A percentile compares a stretch with the other conserved stretches of the same genome.
Conservation (phyloP, 345 rosid genomes). For the Nasturtium officinale region DNA sequence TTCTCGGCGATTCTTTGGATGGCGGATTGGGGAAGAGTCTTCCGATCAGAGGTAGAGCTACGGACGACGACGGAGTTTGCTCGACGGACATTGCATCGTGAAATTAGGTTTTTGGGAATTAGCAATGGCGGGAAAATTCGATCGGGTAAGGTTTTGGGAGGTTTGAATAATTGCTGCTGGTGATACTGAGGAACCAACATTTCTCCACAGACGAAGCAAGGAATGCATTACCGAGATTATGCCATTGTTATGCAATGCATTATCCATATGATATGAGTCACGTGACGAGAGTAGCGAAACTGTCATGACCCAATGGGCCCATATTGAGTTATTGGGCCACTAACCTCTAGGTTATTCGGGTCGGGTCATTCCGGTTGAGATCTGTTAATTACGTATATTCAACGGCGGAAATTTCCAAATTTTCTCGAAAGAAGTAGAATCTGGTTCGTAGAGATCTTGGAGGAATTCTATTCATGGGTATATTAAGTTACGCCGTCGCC, state of each 20-base stretch:
- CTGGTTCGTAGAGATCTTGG: background rate
- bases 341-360: background rate
- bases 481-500: slow-evolving; percentile 52
- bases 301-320: slow-evolving; percentile 26
- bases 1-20: slow-evolving; percentile 89
- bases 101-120: slow-evolving; percentile 35
- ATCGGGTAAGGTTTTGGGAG: slow-evolving; percentile 43
- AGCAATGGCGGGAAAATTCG: slow-evolving; percentile 36
- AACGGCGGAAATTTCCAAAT: slow-evolving; percentile 26
- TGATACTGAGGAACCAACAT: slow-evolving; percentile 51
- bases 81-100: slow-evolving; percentile 32
- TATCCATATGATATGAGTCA: slow-evolving; percentile 8
- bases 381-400: slow-evolving; percentile 16
- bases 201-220: slow-evolving; percentile 36
- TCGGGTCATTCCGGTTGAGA: slow-evolving; percentile 20
- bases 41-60: slow-evolving; percentile 42
- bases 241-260: background rate
- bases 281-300: no score
- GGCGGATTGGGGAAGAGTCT: slow-evolving; percentile 65
- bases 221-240: no score
- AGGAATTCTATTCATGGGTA: slow-evolving; percentile 50
- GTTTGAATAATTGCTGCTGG: slow-evolving; percentile 23
- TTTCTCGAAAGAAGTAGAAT: background rate
- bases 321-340: background rate
- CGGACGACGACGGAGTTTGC: slow-evolving; percentile 37